Evolutionary conservation across 352 stramenopile genomes (phyloP).

Genomic region (Albugo laibachii): DNA sequence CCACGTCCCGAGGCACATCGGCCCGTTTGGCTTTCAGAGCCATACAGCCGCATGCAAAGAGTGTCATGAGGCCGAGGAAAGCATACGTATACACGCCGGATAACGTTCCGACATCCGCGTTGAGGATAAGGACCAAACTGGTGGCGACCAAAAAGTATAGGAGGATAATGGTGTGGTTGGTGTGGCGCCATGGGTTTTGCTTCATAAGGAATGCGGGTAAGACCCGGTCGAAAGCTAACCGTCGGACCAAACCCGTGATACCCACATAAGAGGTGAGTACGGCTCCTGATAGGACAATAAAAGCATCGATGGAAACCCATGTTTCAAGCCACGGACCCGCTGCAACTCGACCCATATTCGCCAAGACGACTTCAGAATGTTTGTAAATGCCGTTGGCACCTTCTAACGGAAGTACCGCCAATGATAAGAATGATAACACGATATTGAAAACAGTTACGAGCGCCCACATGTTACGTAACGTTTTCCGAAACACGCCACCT

Average conservation of each 20-base stretch:
- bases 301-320: constrained; percentile 59
- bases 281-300: constrained; percentile 70
- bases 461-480: constrained; percentile 56
- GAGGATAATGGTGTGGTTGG: constrained; percentile 59
- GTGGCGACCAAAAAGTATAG: constrained; percentile 41
- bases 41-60: constrained; percentile 68
- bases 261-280: constrained; percentile 69
- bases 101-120: constrained; percentile 48
- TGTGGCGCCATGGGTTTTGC: constrained; percentile 38
- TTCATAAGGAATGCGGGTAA: constrained; percentile 26
- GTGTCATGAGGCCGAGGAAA: constrained; percentile 61
- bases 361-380: constrained; percentile 43
- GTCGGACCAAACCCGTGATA: constrained; percentile 50
- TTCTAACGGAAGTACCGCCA: constrained; percentile 56
- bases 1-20: constrained; percentile 40
- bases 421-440: constrained; percentile 29
- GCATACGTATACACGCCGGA: constrained; percentile 71
- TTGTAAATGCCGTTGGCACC: constrained; percentile 24
- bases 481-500: constrained; percentile 56
- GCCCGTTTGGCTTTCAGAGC: constrained; percentile 71
- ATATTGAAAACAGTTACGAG: constrained; percentile 74
- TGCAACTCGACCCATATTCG: constrained; percentile 23
- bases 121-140: constrained; percentile 43
- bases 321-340: constrained; percentile 20
- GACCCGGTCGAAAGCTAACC: constrained; percentile 48